These are phyloP conservation scores for Solanum sejunctum DNA, from an alignment of 257 asterid genomes.

Conservation along the genomic window DNA sequence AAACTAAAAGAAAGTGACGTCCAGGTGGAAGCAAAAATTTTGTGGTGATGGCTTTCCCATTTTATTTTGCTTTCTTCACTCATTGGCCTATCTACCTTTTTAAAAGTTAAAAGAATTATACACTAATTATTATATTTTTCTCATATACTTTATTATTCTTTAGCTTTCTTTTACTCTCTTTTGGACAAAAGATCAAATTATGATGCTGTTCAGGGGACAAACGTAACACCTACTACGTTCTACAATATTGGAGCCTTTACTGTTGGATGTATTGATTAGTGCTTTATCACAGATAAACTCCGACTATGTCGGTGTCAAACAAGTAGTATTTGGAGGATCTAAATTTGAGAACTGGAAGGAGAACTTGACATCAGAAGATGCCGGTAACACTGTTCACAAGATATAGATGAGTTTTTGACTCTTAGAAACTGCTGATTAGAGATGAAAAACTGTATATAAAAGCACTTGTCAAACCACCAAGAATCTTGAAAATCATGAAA, in stretches of 20 bases:
- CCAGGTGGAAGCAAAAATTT: neutral
- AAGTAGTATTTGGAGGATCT: slow-evolving; percentile 81
- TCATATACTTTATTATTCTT: no score
- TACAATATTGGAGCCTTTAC: slow-evolving; percentile 84
- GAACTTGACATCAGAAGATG: slow-evolving; percentile 63
- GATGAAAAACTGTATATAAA: neutral
- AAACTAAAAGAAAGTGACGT: slow-evolving; percentile 15
- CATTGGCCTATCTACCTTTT: neutral
- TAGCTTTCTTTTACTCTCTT: neutral
- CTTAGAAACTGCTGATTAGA: neutral
- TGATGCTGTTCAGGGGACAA: slow-evolving; percentile 82
- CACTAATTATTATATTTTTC: no score
- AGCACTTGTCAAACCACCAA: no score
- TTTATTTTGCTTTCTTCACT: neutral
- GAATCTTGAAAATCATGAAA: no score
- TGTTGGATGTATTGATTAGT: slow-evolving; percentile 74
- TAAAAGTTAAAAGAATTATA: neutral
- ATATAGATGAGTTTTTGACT: slow-evolving; percentile 31
- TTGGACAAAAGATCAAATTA: slow-evolving; percentile 67
- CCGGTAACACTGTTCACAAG: slow-evolving; percentile 64
- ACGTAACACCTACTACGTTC: slow-evolving; percentile 76
- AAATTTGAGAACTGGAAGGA: slow-evolving; percentile 77
- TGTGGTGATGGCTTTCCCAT: slow-evolving; percentile 4
- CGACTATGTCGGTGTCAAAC: slow-evolving; percentile 78
- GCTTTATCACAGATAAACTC: slow-evolving; percentile 82